Evolutionary conservation across 1,139 yeast genomes (phyloP).

Genomic region (Saccharomyces hybrid): DNA sequence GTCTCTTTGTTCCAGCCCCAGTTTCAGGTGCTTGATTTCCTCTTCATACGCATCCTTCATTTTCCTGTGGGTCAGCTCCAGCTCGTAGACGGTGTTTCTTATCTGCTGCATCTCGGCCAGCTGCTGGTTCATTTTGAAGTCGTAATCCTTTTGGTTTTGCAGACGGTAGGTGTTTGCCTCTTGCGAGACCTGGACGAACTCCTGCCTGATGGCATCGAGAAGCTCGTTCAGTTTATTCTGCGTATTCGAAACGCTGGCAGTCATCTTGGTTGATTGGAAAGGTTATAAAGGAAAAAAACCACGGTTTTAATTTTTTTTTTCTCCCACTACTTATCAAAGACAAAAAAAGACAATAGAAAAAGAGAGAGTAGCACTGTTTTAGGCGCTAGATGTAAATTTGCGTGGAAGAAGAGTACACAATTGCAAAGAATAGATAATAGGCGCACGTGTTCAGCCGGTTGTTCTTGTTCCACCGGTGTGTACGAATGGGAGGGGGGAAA

Average conservation of each 20-base stretch:
- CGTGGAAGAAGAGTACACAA: neutral
- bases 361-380: neutral
- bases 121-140: conserved; percentile 83
- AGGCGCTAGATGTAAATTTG: neutral
- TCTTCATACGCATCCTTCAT: conserved; percentile 95
- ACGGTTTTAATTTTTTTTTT: neutral
- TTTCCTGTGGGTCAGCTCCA: conserved; percentile 89
- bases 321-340: neutral
- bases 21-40: conserved; percentile 77
- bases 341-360: neutral
- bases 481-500: neutral
- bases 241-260: conserved; percentile 1
- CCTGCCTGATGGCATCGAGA: conserved; percentile 85
- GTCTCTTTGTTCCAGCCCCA: conserved; percentile 74
- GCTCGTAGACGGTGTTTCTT: conserved; percentile 85
- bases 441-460: neutral
- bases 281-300: neutral
- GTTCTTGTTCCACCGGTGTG: neutral
- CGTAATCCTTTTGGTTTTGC: conserved; percentile 84
- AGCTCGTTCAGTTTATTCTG: conserved; percentile 44
- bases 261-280: neutral
- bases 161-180: conserved; percentile 83
- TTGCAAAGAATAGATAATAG: neutral
- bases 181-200: conserved; percentile 76
- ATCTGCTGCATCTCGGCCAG: conserved; percentile 92